These are phyloP conservation scores for Avena atlantica DNA, from an alignment of 176 grass and related monocot species.

Conservation along the genomic window DNA sequence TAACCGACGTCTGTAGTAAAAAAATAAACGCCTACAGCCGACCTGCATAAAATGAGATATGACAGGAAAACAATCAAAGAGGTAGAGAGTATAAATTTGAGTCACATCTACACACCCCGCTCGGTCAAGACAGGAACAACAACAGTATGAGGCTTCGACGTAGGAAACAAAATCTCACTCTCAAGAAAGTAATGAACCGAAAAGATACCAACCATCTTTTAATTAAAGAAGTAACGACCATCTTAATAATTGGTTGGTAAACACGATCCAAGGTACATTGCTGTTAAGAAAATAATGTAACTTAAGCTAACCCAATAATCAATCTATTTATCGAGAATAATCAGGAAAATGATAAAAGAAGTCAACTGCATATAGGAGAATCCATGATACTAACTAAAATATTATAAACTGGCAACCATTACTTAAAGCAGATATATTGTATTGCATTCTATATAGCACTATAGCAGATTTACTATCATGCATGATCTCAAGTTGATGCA, in stretches of 20 bases:
- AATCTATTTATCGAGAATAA: neutral
- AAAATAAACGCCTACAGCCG: too few relatives aligned
- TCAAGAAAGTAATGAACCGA: neutral
- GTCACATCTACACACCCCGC: too few relatives aligned
- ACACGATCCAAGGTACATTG: neutral
- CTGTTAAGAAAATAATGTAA: neutral
- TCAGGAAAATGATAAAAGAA: neutral
- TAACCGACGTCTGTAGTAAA: neutral
- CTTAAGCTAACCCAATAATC: neutral
- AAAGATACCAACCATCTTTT: neutral
- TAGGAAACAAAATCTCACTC: neutral
- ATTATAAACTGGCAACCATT: neutral
- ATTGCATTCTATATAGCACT: neutral
- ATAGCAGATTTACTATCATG: neutral
- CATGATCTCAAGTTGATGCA: neutral
- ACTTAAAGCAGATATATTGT: neutral
- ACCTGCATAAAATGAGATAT: neutral
- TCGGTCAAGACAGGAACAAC: too few relatives aligned
- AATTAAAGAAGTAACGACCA: too few relatives aligned
- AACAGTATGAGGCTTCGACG: too few relatives aligned
- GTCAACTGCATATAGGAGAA: neutral
- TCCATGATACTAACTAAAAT: neutral
- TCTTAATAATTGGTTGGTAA: neutral
- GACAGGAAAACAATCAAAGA: neutral
- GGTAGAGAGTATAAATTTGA: neutral